Conservation (phyloP, 352 stramenopile species). For the Pythium brassicae region DNA sequence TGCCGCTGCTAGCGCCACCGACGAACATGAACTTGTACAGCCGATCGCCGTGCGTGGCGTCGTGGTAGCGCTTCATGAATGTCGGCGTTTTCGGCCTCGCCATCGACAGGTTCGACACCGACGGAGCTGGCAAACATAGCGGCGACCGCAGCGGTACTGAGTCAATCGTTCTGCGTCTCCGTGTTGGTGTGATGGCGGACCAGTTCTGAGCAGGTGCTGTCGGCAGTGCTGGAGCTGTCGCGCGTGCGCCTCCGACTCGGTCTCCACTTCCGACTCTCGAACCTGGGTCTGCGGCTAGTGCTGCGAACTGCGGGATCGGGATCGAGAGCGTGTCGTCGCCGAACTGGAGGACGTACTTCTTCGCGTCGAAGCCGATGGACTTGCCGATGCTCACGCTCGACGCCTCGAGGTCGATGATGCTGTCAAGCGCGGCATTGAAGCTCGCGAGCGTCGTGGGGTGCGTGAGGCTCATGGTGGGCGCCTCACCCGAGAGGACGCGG, state of each 20-base stretch:
- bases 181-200: too few relatives aligned
- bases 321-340: conserved; percentile 1
- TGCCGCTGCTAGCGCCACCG: background rate
- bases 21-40: conserved; percentile 7
- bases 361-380: conserved; percentile 33
- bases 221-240: background rate
- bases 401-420: conserved; percentile 26
- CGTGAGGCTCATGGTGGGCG: conserved; percentile 13
- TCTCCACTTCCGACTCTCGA: too few relatives aligned
- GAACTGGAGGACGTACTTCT: conserved; percentile 28
- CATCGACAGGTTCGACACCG: too few relatives aligned
- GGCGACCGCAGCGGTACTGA: background rate
- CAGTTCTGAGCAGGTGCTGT: too few relatives aligned
- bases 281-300: background rate
- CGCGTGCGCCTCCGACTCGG: background rate
- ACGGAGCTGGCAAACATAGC: background rate
- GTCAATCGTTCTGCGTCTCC: too few relatives aligned
- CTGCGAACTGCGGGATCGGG: conserved; percentile 1
- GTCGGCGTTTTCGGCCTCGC: background rate
- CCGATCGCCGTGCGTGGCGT: conserved; percentile 5
- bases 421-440: conserved; percentile 27
- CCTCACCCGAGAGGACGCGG: conserved; percentile 15
- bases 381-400: conserved; percentile 34
- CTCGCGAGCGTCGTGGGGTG: conserved; percentile 32
- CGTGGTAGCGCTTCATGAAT: conserved; percentile 10